Percentiles rank a stretch among this genome's conserved stretches.
Evolutionary conservation across 192 early-diverging fungal genomes (phyloP).

Genomic region (Chytriomyces sp.): DNA sequence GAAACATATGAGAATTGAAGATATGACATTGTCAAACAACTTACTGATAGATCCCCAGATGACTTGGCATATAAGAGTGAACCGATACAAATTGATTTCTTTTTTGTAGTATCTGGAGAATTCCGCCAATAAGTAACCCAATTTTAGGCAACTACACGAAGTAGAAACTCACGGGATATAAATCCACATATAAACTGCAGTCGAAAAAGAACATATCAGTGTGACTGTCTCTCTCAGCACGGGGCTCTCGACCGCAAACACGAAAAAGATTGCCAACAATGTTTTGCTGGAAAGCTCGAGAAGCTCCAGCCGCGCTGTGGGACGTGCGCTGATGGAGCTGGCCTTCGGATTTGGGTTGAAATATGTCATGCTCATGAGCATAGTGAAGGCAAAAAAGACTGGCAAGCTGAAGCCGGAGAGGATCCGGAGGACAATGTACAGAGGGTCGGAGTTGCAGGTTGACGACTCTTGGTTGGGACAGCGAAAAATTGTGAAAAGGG

Average conservation of each 20-base stretch:
- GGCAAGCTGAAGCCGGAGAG: slow-evolving; percentile 21
- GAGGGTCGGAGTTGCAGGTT: slow-evolving; percentile 13
- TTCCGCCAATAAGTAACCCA: neutral
- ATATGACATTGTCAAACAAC: neutral
- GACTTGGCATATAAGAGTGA: slow-evolving; percentile 28
- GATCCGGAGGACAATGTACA: slow-evolving; percentile 14
- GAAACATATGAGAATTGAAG: neutral
- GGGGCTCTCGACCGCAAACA: slow-evolving; percentile 12
- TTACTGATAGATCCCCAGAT: slow-evolving; percentile 32
- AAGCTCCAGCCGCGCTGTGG: slow-evolving; percentile 29
- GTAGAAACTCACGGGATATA: slow-evolving; percentile 32
- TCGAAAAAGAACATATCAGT: slow-evolving; percentile 13
- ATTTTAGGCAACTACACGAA: neutral
- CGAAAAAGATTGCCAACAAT: slow-evolving; percentile 25
- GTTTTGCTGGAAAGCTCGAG: slow-evolving; percentile 21
- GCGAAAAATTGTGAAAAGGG: slow-evolving; percentile 25
- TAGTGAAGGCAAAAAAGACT: slow-evolving; percentile 25
- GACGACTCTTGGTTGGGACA: slow-evolving; percentile 5
- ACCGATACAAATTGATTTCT: slow-evolving; percentile 33
- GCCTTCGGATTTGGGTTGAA: slow-evolving; percentile 36
- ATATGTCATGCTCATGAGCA: slow-evolving; percentile 38
- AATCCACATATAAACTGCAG: slow-evolving; percentile 23
- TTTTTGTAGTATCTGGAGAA: slow-evolving; percentile 29
- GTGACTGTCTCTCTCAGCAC: slow-evolving; percentile 21
- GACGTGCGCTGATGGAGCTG: slow-evolving; percentile 20